phyloP scores from a whole-genome alignment of 202 grass and related monocot genomes.

The Sporobolus alterniflorus region DNA sequence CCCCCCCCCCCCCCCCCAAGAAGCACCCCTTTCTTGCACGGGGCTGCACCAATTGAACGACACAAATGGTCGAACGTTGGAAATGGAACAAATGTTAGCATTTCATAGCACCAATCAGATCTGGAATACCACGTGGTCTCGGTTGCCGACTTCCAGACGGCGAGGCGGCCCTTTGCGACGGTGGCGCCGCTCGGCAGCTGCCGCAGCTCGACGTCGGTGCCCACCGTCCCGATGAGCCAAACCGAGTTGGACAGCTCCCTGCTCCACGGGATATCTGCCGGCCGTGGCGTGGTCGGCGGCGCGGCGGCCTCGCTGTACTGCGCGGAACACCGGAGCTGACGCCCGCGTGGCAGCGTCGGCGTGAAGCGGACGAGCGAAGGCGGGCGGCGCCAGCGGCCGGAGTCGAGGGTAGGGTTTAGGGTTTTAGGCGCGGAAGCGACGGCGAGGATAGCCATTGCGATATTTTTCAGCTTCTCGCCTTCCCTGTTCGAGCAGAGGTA shows the following conservation, averaged over 20 bases:
- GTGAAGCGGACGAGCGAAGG: not conserved
- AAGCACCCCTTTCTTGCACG: not conserved
- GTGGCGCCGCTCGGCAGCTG: slow-evolving; percentile 64
- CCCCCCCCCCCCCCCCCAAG: no score
- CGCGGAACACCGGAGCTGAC: slow-evolving; percentile 43
- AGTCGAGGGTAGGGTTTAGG: slow-evolving; percentile 51
- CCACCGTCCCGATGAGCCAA: slow-evolving; percentile 77
- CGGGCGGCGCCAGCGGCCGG: not conserved
- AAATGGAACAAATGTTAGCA: slow-evolving; percentile 7
- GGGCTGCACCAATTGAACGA: no score
- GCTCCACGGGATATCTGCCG: slow-evolving; percentile 79
- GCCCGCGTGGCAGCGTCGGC: not conserved
- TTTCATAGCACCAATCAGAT: not conserved
- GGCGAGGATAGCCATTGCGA: slow-evolving; percentile 41
- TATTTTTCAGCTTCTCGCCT: no score
- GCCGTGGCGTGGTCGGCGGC: no score
- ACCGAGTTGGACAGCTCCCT: slow-evolving; percentile 81
- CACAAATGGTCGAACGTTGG: not conserved
- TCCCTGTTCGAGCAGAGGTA: no score
- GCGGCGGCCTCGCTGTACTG: slow-evolving; percentile 40
- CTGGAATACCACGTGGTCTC: slow-evolving; percentile 71
- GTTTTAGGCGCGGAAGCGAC: slow-evolving; percentile 48
- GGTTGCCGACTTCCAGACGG: slow-evolving; percentile 75
- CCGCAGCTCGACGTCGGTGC: slow-evolving; percentile 72
- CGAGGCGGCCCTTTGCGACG: slow-evolving; percentile 80